Base-by-base conservation (phyloP, 176 grass and related monocot genomes). In the Dactylis glomerata region DNA sequence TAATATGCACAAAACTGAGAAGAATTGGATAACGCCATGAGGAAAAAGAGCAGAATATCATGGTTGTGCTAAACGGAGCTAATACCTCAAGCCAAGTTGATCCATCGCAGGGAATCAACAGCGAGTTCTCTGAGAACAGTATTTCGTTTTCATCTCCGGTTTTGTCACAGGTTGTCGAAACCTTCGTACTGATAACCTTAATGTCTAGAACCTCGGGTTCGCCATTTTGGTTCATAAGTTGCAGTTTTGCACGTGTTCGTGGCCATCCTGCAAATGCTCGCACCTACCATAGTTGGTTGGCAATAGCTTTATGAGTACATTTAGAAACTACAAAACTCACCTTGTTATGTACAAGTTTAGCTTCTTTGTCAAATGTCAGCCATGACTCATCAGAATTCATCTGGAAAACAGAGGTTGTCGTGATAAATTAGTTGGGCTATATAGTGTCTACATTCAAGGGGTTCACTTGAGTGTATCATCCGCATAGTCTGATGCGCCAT, bases 231-330 rank as follows among this genome's bases (percentile, higher is more conserved):
- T 88, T 89, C 56, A 86, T 11, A 22, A 98, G 79, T 82, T 89
- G 87, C 65, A 98, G 24, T 22, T 82, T 98, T 33, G 89, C 87
- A 5, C 93, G 89, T 45, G 93, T 98, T 73, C 96, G 89, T 73
- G 96, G 93, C 93, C 93, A 95, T 46, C 93, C 96, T 93, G 96
- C 87, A 87, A 98, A 98, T 78, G 93, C 93, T 27, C 96, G 87
- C 68, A 95, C 93, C 96, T 98, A 88, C 22, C 78, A 79, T 37
- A 67, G 51, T 93, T 83, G 89, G 87, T 88, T 87, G 79, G 84
- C 80, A 80, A 83, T 83, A 64, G 17, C 76, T 86, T 87, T 33
- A 68, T 77, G 75, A 41, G 23, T 36, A 88, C 16, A 45, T 22
- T 22, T 36, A 68, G 44, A 17, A 90, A 78, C 47, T 62, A 89